Evolutionary conservation across 768 basidiomycete genomes (phyloP).

Genomic region (Sporobolomyces roseus): DNA sequence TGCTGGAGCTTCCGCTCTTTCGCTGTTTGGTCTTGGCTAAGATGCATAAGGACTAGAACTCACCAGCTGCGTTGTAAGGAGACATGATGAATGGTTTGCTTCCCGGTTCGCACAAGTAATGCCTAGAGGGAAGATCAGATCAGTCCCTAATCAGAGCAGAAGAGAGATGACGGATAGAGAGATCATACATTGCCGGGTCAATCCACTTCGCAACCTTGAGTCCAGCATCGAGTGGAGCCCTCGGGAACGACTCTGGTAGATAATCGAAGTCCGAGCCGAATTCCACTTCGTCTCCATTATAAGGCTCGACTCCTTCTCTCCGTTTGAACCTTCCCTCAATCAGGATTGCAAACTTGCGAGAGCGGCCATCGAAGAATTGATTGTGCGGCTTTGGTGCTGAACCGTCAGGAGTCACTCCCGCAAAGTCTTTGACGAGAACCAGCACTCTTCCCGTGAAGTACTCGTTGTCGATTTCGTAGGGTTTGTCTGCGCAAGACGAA

Average conservation of each 20-base stretch:
- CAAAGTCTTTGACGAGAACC: conserved; percentile 41
- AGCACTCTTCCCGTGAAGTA: conserved; percentile 42
- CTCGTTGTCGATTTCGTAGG: conserved; percentile 41
- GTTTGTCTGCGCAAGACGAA: conserved; percentile 17
- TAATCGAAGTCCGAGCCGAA: conserved; percentile 43
- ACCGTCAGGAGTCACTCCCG: conserved; percentile 41
- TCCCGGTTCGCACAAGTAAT: too few species aligned
- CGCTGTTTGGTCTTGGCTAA: background rate
- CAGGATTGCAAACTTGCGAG: conserved; percentile 41
- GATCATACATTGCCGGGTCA: conserved; percentile 39
- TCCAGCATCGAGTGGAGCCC: conserved; percentile 41
- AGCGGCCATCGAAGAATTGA: conserved; percentile 39
- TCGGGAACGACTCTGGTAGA: conserved; percentile 41
- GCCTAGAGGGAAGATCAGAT: too few species aligned
- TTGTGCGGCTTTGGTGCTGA: conserved; percentile 30
- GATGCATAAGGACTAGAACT: background rate
- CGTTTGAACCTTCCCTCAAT: conserved; percentile 44
- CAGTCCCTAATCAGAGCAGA: too few species aligned
- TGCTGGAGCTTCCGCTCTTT: too few species aligned
- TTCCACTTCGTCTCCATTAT: conserved; percentile 42
- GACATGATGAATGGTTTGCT: conserved; percentile 44
- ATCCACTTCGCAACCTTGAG: conserved; percentile 39
- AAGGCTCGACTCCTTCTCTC: conserved; percentile 31
- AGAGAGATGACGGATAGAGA: too few species aligned
- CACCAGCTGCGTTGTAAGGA: conserved; percentile 34